phyloP scores from a whole-genome alignment of 2,329 filamentous ascomycete genomes.

The Lasiodiplodia gonubiensis region DNA sequence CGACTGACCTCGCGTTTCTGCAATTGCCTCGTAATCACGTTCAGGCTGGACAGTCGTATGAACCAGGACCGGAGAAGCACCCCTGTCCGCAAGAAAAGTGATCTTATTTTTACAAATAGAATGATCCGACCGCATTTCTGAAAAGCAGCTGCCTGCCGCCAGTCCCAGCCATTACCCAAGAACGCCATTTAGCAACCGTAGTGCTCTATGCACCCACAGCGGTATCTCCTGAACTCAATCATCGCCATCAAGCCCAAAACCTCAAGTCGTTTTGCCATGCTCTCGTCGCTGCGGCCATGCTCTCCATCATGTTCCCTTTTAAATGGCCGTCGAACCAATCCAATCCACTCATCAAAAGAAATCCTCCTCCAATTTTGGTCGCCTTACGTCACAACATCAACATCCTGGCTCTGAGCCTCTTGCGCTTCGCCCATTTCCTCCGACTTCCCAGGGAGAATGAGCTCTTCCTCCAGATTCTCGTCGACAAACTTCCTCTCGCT shows the following conservation, averaged over 20 bases:
- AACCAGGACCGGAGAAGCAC: slow-evolving; percentile 23
- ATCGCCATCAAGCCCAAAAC: slow-evolving; percentile 3
- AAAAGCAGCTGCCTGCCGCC: slow-evolving; percentile 21
- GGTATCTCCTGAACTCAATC: slow-evolving; percentile 14
- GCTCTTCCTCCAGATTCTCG: slow-evolving; percentile 70
- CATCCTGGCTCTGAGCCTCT: slow-evolving; percentile 17
- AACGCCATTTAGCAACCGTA: slow-evolving; percentile 18
- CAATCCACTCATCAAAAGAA: background rate
- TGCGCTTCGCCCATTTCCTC: slow-evolving; percentile 7
- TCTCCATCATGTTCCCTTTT: background rate
- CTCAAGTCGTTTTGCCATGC: slow-evolving; percentile 6
- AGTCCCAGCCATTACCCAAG: slow-evolving; percentile 16
- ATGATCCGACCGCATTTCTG: slow-evolving; percentile 15
- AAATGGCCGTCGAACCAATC: slow-evolving; percentile 7
- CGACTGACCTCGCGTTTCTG: background rate
- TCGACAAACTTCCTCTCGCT: slow-evolving; percentile 89
- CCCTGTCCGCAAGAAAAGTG: slow-evolving; percentile 9
- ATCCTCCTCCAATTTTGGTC: background rate
- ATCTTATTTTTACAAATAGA: slow-evolving; percentile 24
- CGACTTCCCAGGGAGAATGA: slow-evolving; percentile 65
- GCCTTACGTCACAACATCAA: slow-evolving; percentile 17
- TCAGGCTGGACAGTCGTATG: background rate
- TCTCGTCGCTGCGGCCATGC: background rate
- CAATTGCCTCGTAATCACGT: background rate
- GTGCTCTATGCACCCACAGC: slow-evolving; percentile 24